A percentile compares a stretch with the other conserved stretches of the same genome.
These are phyloP conservation scores for Suhomyces sp. DNA, from an alignment of 805 yeast genomes.

Conservation along the genomic window DNA sequence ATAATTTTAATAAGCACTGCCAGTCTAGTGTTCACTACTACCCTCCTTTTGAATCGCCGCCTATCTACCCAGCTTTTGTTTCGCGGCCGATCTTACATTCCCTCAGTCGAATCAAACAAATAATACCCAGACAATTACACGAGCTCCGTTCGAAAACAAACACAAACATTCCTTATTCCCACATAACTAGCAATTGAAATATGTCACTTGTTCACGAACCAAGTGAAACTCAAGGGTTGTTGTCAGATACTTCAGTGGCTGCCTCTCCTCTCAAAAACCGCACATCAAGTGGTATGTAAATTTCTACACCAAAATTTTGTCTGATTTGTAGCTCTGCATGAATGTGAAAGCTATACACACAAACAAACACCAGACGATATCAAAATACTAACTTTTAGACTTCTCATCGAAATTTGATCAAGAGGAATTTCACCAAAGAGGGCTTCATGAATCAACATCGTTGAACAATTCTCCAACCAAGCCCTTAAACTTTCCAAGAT, in stretches of 20 bases:
- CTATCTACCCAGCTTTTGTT: neutral
- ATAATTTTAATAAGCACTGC: neutral
- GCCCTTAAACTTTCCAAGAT: slow-evolving; percentile 28
- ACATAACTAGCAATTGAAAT: neutral
- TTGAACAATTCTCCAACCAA: slow-evolving; percentile 28
- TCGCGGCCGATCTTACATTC: neutral
- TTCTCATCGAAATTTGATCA: neutral
- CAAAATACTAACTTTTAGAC: neutral
- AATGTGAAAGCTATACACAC: neutral
- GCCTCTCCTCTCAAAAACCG: neutral
- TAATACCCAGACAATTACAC: neutral
- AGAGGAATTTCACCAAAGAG: neutral
- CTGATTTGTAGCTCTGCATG: neutral
- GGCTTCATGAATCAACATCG: slow-evolving; percentile 8
- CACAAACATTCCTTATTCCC: neutral
- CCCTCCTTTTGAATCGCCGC: neutral
- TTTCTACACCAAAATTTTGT: neutral
- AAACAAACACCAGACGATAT: neutral
- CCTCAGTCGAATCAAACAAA: neutral
- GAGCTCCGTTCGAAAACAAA: neutral
- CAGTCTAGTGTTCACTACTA: neutral
- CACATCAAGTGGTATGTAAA: neutral
- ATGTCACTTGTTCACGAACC: neutral
- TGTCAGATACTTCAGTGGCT: neutral
- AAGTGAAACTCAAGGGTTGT: neutral